A percentile compares a stretch with the other conserved stretches of the same genome.
Evolutionary conservation across 306 rosid genomes (phyloP).

Genomic region (Luffa acutangula): DNA sequence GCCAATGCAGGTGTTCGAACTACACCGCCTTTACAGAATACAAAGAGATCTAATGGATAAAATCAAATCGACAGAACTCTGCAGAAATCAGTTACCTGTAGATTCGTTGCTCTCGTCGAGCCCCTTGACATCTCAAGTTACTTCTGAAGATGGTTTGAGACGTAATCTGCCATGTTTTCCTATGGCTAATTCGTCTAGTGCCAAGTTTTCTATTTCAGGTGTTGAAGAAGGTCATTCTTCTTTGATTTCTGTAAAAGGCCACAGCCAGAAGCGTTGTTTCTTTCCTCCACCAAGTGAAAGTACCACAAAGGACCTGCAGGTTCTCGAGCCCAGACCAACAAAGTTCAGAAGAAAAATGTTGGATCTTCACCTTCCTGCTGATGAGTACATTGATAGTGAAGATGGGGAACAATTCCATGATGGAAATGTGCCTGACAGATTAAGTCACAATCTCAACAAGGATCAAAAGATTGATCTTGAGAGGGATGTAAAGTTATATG

Average conservation of each 20-base stretch:
- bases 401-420: conserved; percentile 66
- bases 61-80: conserved; percentile 14
- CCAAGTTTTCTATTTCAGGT: conserved; percentile 11
- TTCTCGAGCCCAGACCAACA: conserved; percentile 58
- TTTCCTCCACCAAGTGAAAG: conserved; percentile 5
- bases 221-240: conserved; percentile 16
- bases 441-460: conserved; percentile 10
- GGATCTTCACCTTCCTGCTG: conserved; percentile 92
- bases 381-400: conserved; percentile 63
- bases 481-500: conserved; percentile 29
- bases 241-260: conserved; percentile 14
- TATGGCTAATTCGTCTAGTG: conserved; percentile 9
- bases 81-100: conserved; percentile 1
- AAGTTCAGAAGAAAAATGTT: conserved; percentile 66
- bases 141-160: conserved; percentile 15
- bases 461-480: conserved; percentile 14
- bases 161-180: conserved; percentile 12
- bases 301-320: conserved; percentile 4
- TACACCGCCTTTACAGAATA: conserved; percentile 34
- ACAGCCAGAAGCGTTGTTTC: conserved; percentile 2
- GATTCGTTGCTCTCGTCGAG: conserved; percentile 19
- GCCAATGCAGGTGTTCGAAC: conserved; percentile 30
- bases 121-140: conserved; percentile 10
- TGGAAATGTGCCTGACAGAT: conserved; percentile 33
- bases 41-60: conserved; percentile 39